Evolutionary conservation across 352 stramenopile genomes (phyloP), one percentile per base, ranked within the genome.

Genomic region (Pythium phragmitis): DNA sequence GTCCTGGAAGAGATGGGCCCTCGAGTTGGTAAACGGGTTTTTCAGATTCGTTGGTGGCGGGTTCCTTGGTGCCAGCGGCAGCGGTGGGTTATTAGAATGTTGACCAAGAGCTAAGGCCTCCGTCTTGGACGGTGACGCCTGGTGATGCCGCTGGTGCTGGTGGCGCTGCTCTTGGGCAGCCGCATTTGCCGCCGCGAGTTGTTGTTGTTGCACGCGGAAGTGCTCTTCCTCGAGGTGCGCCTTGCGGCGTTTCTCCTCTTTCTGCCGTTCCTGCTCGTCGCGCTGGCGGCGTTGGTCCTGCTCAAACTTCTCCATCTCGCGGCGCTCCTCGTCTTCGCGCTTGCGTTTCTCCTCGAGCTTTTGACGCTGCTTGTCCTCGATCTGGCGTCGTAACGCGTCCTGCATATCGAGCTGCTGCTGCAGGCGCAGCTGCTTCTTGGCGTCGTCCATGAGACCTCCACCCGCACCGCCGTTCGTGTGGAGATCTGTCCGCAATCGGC

Each of bases 331-430:
- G 23, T 85, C 77, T 13, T 87, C 77, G n/a, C 83, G 72, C 3
- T 60, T 60, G 8, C 74, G 72, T 30, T 87, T 89, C 0, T 70
- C 77, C 17, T 87, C 80, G 16, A 81, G 62, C 39, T 89, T 89
- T 47, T 85, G 80, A 4, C 72, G 77, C 11, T 77, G 69, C 56
- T 89, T 89, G 54, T 89, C 80, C 36, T 89, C 77, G 36, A 89
- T 79, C 57, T 89, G 80, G 13, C 70, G 70, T 16, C 85, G 74
- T 14, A 87, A 42, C 2, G 80, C 67, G 16, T 74, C 66, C 57
- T 89, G 77, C 57, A 89, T 83, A 34, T 82, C 77, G 16, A 79
- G 74, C 30, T 74, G 70, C 49, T 76, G 70, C 60, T 77, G 63
- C 30, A 72, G 60, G 7, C 54, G 58, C 0, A 55, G 53, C 36